Percentiles rank a stretch among this genome's conserved stretches.
Conservation (phyloP, 805 yeast genomes). For the Candida germanica region DNA sequence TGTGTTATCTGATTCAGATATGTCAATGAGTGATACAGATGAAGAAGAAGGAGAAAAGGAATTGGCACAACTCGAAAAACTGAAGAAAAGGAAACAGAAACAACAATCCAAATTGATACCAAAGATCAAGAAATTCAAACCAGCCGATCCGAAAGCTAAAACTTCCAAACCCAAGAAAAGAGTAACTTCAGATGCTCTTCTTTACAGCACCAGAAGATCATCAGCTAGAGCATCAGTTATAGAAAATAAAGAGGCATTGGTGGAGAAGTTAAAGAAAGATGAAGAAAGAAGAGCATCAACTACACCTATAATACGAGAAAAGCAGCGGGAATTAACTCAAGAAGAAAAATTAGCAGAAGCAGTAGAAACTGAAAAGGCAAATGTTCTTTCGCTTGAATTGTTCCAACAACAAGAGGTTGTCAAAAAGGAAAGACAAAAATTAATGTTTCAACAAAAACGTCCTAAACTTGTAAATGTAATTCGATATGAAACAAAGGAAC, state of each 20-base stretch:
- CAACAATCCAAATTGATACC: constrained; percentile 22
- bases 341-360: constrained; percentile 81
- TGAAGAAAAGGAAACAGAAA: constrained; percentile 27
- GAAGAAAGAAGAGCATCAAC: constrained; percentile 56
- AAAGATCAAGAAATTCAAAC: constrained; percentile 31
- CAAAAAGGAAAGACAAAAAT: constrained; percentile 74
- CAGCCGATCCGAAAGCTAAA: constrained; percentile 17
- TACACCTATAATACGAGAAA: constrained; percentile 39
- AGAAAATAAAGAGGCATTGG: constrained; percentile 71
- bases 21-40: constrained; percentile 49
- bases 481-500: constrained; percentile 47
- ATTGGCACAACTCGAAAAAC: constrained; percentile 44
- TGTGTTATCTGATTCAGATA: constrained; percentile 54
- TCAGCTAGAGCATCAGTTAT: constrained; percentile 78
- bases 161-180: constrained; percentile 29
- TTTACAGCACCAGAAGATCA: constrained; percentile 57
- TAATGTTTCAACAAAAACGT: constrained; percentile 64
- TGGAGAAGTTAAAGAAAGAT: constrained; percentile 64
- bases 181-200: constrained; percentile 47
- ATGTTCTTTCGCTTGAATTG: constrained; percentile 66
- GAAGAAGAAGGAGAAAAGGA: constrained; percentile 72
- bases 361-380: constrained; percentile 74
- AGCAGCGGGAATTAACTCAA: constrained; percentile 57
- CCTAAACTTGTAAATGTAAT: constrained; percentile 58
- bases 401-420: constrained; percentile 83